Percentiles rank a stretch among this genome's conserved stretches.
Conservation (phyloP, 2,329 filamentous ascomycete species). For the Colletotrichum limetticola region DNA sequence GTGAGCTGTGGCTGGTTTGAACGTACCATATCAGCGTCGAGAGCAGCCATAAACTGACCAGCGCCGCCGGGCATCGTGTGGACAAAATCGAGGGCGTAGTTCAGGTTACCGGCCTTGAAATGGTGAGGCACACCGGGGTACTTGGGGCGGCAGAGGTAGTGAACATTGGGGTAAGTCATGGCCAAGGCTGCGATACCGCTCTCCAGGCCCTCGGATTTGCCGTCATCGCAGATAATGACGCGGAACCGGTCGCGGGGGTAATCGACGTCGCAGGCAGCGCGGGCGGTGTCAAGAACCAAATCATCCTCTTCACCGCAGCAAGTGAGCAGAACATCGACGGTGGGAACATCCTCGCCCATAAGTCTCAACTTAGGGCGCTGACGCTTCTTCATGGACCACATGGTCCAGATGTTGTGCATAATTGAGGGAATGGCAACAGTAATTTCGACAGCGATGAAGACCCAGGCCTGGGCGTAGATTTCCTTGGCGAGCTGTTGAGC, state of each 20-base stretch:
- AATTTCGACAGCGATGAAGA: conserved; percentile 66
- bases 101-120: conserved; percentile 74
- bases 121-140: conserved; percentile 61
- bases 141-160: conserved; percentile 63
- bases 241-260: conserved; percentile 64
- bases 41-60: conserved; percentile 68
- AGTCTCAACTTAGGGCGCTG: conserved; percentile 63
- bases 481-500: conserved; percentile 55
- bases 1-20: background rate
- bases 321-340: conserved; percentile 67
- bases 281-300: conserved; percentile 66
- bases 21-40: conserved; percentile 73
- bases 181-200: conserved; percentile 49
- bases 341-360: conserved; percentile 58
- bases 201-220: conserved; percentile 55
- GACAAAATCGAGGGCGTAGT: conserved; percentile 65
- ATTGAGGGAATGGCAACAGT: conserved; percentile 63
- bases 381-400: conserved; percentile 66
- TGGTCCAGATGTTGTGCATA: conserved; percentile 68
- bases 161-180: conserved; percentile 57
- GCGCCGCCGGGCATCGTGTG: conserved; percentile 63
- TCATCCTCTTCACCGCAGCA: conserved; percentile 68
- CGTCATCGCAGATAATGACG: conserved; percentile 67
- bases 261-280: conserved; percentile 64
- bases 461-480: conserved; percentile 63